Conservation (phyloP, 2,329 filamentous ascomycete species). For the Ceratocystis lukuohia region DNA sequence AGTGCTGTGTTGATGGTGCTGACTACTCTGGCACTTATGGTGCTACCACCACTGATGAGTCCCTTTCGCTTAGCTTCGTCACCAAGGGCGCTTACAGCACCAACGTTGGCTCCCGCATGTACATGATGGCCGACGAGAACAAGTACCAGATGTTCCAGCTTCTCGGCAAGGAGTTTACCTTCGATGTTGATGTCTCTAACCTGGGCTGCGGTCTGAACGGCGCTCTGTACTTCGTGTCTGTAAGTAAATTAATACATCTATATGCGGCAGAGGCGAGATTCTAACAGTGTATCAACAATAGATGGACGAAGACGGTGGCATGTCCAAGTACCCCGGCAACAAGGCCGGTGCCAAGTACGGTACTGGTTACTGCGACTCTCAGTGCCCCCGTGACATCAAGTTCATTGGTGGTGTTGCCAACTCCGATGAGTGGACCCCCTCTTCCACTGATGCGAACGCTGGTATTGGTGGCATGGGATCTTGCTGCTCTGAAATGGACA, state of each 20-base stretch:
- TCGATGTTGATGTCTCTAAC: conserved; percentile 52
- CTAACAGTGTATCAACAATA: neutral
- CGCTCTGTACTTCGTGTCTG: conserved; percentile 44
- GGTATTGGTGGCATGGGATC: conserved; percentile 37
- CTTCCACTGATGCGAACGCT: conserved; percentile 37
- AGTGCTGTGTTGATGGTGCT: conserved; percentile 36
- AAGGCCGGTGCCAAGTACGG: conserved; percentile 39
- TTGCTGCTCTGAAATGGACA: conserved; percentile 46
- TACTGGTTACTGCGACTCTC: conserved; percentile 40
- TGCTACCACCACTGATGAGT: conserved; percentile 33
- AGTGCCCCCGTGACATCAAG: conserved; percentile 36
- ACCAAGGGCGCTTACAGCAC: conserved; percentile 34
- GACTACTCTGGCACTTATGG: conserved; percentile 35
- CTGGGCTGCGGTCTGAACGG: conserved; percentile 53
- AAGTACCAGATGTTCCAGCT: conserved; percentile 49
- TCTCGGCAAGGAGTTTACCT: conserved; percentile 49
- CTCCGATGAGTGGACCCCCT: conserved; percentile 34
- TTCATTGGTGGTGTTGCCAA: conserved; percentile 36
- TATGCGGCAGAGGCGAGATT: neutral
- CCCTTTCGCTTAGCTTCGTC: conserved; percentile 38
- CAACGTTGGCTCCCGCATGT: conserved; percentile 38
- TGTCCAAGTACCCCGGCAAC: conserved; percentile 33
- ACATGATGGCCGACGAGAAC: conserved; percentile 41
- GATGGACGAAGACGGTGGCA: conserved; percentile 42
- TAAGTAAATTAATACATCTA: neutral